phyloP scores from a whole-genome alignment of 2,329 filamentous ascomycete genomes.

The Hymenotorrendiella dingleyae region DNA sequence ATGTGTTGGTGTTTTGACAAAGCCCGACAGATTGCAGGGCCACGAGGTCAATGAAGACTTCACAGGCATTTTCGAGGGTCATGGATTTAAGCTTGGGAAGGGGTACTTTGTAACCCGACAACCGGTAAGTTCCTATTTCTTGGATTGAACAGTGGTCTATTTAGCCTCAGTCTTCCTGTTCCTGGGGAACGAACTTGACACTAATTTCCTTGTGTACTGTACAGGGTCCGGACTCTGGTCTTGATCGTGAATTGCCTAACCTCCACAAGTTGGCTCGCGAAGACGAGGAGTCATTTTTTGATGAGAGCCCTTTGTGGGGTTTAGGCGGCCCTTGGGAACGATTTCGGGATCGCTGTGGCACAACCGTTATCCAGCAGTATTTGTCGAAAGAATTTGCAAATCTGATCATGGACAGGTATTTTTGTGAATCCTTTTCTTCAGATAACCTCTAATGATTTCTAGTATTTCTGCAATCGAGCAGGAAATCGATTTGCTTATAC shows the following conservation, averaged over 20 bases:
- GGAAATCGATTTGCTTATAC: constrained; percentile 33
- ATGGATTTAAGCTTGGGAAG: constrained; percentile 57
- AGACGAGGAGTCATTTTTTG: constrained; percentile 47
- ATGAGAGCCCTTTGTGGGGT: constrained; percentile 37
- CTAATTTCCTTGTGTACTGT: too few relatives aligned
- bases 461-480: constrained; percentile 37
- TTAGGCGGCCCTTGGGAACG: constrained; percentile 28
- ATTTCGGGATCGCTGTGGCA: constrained; percentile 45
- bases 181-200: too few relatives aligned
- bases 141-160: too few relatives aligned
- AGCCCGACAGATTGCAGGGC: constrained; percentile 67
- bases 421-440: neutral
- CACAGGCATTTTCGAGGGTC: constrained; percentile 54
- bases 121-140: too few relatives aligned
- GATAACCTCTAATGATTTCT: constrained; percentile 7
- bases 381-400: constrained; percentile 43
- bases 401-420: constrained; percentile 35
- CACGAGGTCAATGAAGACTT: constrained; percentile 52
- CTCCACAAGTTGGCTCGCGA: constrained; percentile 41
- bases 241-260: too few relatives aligned
- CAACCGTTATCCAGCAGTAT: constrained; percentile 40
- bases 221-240: too few relatives aligned
- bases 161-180: too few relatives aligned
- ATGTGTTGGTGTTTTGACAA: constrained; percentile 75
- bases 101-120: constrained; percentile 76